phyloP scores from a whole-genome alignment of 805 yeast species.

The Candida succiphila region DNA sequence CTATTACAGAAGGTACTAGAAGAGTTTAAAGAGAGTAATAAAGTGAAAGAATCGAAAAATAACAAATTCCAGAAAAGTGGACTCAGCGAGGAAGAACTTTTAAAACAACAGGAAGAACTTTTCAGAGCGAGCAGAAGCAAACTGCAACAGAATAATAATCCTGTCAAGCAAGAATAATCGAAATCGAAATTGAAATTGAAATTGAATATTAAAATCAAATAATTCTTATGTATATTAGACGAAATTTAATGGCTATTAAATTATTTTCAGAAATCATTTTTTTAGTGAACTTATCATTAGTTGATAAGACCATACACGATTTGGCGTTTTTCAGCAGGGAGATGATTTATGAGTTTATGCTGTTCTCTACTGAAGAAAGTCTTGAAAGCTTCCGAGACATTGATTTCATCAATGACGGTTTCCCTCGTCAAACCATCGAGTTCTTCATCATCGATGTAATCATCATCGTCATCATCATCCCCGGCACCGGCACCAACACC shows the following conservation, averaged over 20 bases:
- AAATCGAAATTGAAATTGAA: too few species aligned
- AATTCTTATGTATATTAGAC: too few species aligned
- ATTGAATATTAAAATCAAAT: too few species aligned
- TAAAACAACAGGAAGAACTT: slow-evolving; percentile 86
- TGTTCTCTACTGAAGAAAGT: slow-evolving; percentile 11
- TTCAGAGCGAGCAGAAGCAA: slow-evolving; percentile 44
- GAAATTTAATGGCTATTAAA: background rate
- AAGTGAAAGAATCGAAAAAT: slow-evolving; percentile 82
- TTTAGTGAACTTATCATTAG: background rate
- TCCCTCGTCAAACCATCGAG: slow-evolving; percentile 22
- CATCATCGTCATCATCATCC: slow-evolving; percentile 11
- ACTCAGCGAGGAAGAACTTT: slow-evolving; percentile 81
- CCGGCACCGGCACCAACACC: slow-evolving; percentile 9
- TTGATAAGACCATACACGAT: slow-evolving; percentile 8
- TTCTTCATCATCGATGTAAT: slow-evolving; percentile 17
- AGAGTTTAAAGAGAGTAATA: slow-evolving; percentile 82
- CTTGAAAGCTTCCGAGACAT: slow-evolving; percentile 22
- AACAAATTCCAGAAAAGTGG: slow-evolving; percentile 93
- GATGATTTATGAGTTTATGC: slow-evolving; percentile 3
- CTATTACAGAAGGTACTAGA: slow-evolving; percentile 68
- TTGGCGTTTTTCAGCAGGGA: slow-evolving; percentile 12
- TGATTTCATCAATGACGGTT: slow-evolving; percentile 19
- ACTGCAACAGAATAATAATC: slow-evolving; percentile 13
- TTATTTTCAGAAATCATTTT: background rate
- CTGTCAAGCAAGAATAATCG: slow-evolving; percentile 9